A percentile compares a stretch with the other conserved stretches of the same genome.
Conservation (phyloP, 2,329 filamentous ascomycete species). For the Aspergillus sp. region DNA sequence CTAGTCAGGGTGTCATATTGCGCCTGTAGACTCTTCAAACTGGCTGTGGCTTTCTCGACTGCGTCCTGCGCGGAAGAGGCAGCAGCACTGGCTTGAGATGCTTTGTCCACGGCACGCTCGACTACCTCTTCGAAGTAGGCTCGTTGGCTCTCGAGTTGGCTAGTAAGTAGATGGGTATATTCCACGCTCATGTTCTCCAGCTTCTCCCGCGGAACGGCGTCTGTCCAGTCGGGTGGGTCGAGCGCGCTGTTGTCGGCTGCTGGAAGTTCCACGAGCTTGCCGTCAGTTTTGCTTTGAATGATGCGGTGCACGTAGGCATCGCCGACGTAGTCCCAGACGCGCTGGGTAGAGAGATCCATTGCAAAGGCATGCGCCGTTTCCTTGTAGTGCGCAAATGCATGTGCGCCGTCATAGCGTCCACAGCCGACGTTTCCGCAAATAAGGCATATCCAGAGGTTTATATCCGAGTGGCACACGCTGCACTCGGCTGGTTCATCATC, state of each 20-base stretch:
- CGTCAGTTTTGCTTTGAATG: slow-evolving; percentile 89
- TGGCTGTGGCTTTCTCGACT: slow-evolving; percentile 63
- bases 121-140: slow-evolving; percentile 93
- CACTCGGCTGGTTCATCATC: slow-evolving; percentile 64
- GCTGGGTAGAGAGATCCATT: slow-evolving; percentile 88
- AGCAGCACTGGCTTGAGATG: slow-evolving; percentile 67
- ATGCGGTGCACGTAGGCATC: slow-evolving; percentile 95
- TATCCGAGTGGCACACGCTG: slow-evolving; percentile 73
- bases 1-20: slow-evolving; percentile 56
- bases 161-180: slow-evolving; percentile 90
- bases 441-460: slow-evolving; percentile 92
- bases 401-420: slow-evolving; percentile 88
- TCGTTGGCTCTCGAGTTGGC: slow-evolving; percentile 88
- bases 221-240: slow-evolving; percentile 46
- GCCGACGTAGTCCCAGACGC: slow-evolving; percentile 96
- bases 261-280: slow-evolving; percentile 89
- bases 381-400: slow-evolving; percentile 93
- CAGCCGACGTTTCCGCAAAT: slow-evolving; percentile 93
- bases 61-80: slow-evolving; percentile 56
- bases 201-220: slow-evolving; percentile 58
- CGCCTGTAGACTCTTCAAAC: slow-evolving; percentile 57
- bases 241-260: slow-evolving; percentile 51
- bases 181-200: slow-evolving; percentile 82
- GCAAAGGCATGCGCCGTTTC: slow-evolving; percentile 86
- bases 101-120: slow-evolving; percentile 86